These are phyloP conservation scores for Coemansia sp. DNA, from an alignment of 192 early-diverging fungal species.

Conservation along the genomic window DNA sequence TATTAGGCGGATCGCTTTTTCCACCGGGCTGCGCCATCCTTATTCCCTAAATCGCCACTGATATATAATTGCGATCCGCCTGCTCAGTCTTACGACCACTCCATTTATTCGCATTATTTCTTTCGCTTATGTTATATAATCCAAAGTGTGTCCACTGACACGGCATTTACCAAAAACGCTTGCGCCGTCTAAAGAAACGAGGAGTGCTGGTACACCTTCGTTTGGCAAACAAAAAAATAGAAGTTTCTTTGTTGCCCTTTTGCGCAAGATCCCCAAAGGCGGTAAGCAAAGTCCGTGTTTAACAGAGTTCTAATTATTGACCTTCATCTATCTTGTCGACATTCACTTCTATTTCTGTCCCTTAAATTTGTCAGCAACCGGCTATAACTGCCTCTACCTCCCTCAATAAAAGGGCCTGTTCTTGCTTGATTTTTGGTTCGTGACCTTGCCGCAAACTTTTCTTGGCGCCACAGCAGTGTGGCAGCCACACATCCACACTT, in stretches of 20 bases:
- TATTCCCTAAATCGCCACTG: background rate
- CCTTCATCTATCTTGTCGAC: too few relatives aligned
- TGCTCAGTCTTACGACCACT: too few relatives aligned
- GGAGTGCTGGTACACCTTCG: background rate
- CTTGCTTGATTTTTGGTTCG: background rate
- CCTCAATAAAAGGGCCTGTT: background rate
- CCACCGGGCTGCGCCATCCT: background rate
- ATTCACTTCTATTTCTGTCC: background rate
- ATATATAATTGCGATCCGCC: background rate
- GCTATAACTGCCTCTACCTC: background rate
- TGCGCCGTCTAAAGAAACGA: background rate
- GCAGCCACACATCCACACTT: background rate
- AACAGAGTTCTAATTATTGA: background rate
- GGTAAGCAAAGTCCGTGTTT: background rate
- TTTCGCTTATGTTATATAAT: background rate
- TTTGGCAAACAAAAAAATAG: background rate
- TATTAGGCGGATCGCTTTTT: background rate
- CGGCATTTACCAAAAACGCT: background rate
- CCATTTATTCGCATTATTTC: background rate
- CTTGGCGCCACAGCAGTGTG: slow-evolving; percentile 21
- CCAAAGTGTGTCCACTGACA: too few relatives aligned
- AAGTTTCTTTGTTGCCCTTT: background rate
- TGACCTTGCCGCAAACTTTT: background rate
- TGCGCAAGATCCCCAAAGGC: background rate
- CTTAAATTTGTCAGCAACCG: background rate